Evolutionary conservation across 2,329 filamentous ascomycete genomes (phyloP).

Genomic region (Setomelanomma holmii): DNA sequence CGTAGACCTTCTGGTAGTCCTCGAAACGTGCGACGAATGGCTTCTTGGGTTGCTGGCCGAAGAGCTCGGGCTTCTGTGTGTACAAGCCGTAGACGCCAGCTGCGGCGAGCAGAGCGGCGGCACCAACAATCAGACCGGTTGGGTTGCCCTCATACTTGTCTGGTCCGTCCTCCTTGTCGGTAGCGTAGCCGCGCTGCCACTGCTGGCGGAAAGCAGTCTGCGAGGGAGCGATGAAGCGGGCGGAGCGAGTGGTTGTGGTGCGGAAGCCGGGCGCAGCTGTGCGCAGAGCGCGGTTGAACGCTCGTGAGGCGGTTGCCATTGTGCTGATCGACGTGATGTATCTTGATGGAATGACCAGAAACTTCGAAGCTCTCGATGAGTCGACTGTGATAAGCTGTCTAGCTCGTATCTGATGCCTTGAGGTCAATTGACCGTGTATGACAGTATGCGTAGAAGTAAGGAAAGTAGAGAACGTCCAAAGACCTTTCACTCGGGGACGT

Average conservation of each 20-base stretch:
- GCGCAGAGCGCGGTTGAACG: constrained; percentile 50
- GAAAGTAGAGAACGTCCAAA: constrained; percentile 9
- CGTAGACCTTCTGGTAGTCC: constrained; percentile 96
- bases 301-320: constrained; percentile 47
- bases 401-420: neutral
- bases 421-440: constrained; percentile 18
- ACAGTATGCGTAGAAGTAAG: constrained; percentile 3
- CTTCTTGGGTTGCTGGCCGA: constrained; percentile 43
- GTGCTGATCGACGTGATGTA: constrained; percentile 7
- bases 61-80: constrained; percentile 61
- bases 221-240: constrained; percentile 63
- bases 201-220: constrained; percentile 76
- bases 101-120: constrained; percentile 36
- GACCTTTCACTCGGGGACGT: neutral
- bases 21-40: constrained; percentile 77
- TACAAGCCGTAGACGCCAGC: constrained; percentile 53
- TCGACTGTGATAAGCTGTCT: constrained; percentile 9
- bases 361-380: neutral
- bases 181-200: constrained; percentile 81
- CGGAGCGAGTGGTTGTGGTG: constrained; percentile 64
- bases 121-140: constrained; percentile 48
- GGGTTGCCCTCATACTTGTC: constrained; percentile 58
- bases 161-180: constrained; percentile 58
- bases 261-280: constrained; percentile 57
- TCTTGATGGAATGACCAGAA: neutral